These are phyloP conservation scores for Ceriops decandra DNA, from an alignment of 345 rosid genomes.

Conservation along the genomic window DNA sequence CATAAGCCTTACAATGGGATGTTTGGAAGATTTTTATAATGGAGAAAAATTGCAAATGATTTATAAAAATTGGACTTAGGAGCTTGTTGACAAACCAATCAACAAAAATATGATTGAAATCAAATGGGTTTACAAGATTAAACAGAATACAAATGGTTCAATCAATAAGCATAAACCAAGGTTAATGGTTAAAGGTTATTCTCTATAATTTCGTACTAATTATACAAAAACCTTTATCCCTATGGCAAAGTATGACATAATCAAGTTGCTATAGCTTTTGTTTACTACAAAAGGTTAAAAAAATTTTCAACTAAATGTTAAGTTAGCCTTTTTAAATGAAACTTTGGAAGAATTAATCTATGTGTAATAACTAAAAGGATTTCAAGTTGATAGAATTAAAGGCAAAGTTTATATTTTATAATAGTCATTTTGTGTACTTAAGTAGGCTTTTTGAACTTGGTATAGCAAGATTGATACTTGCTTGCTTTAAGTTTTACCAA, in stretches of 20 bases:
- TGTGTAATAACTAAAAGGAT: too few relatives aligned
- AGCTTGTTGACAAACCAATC: not conserved
- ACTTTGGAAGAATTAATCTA: not conserved
- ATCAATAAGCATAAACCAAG: not conserved
- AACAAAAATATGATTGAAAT: accelerated
- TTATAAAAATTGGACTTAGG: not conserved
- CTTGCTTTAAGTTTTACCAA: too few relatives aligned
- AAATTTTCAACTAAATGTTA: not conserved
- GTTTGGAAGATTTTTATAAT: not conserved
- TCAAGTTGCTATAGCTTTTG: not conserved
- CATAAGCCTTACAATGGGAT: too few relatives aligned
- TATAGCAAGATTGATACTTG: too few relatives aligned
- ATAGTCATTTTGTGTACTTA: too few relatives aligned
- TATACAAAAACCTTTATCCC: not conserved
- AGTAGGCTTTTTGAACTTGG: too few relatives aligned
- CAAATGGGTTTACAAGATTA: not conserved
- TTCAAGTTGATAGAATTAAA: too few relatives aligned
- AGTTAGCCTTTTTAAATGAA: not conserved
- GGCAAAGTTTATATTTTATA: too few relatives aligned
- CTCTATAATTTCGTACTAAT: not conserved
- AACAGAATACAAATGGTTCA: not conserved
- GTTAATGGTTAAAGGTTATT: accelerated
- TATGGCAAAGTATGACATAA: not conserved
- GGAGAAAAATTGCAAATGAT: not conserved
- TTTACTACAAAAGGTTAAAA: not conserved